Evolutionary conservation across 164 flowering plant genomes (phyloP), one percentile per base, ranked within the genome.

Genomic region (Taxillus chinensis): DNA sequence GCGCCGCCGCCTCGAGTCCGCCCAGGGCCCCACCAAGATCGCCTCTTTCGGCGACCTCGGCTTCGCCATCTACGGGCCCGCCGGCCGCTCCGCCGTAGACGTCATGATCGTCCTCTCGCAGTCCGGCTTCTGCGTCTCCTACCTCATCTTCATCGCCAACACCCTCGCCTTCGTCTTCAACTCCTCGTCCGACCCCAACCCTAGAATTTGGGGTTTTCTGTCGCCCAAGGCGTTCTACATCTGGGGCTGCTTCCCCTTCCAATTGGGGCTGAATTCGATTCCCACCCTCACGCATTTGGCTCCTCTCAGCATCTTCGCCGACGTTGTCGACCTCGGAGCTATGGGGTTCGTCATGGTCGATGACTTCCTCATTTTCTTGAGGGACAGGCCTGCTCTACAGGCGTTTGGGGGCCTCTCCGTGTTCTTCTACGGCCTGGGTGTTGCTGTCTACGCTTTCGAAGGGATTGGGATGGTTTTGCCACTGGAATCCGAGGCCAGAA

Each of bases 31-130:
- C 75, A 11, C 68, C 58, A 74, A 74, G 54, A 78, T 82, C 53
- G 3, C 68, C 3, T 79, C 82, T 5, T 82, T 75, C 45, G 86
- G 86, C 8, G 86, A 82, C 45, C 68, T 82, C 3, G 86, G 81
- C 3, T 79, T 70, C 58, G 55, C 62, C n/a, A 77, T 82, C 37
- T 79, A 74, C 53, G 83, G 86, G 7, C 60, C 66, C 3, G 4
- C 64, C 7, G 86, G 86, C 3, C 56, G 82, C 7, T 27, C 57
- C 4, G 64, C 73, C 7, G 86, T 82, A 4, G 86, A 82, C 55
- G 60, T 17, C 38, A 76, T 82, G 80, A 71, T 82, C 5, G 73
- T 82, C 16, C 71, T 79, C 2, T 63, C 83, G 2, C 83, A 82
- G 50, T 76, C 83, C 16, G 82, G 83, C 2, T 82, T 79, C 49